These are phyloP conservation scores for Monilinia vaccinii-corymbosi DNA, from an alignment of 2,329 filamentous ascomycete genomes.

Conservation along the genomic window DNA sequence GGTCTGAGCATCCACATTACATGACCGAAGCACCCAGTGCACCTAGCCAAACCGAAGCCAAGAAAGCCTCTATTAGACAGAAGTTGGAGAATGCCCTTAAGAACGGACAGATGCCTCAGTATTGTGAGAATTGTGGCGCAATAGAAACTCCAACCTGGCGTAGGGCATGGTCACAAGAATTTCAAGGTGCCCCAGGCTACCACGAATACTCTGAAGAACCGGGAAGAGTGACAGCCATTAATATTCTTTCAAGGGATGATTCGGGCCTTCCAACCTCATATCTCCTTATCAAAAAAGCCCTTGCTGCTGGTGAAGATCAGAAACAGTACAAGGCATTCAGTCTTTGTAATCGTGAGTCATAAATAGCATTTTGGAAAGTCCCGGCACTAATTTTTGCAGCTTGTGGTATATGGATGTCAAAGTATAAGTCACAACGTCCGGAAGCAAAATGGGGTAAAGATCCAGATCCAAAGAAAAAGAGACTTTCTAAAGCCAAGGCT, in stretches of 20 bases:
- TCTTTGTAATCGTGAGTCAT: conserved; percentile 74
- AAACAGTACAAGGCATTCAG: conserved; percentile 60
- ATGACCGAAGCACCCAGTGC: conserved; percentile 28
- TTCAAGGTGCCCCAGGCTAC: conserved; percentile 59
- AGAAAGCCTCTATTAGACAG: conserved; percentile 35
- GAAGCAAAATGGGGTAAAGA: conserved; percentile 64
- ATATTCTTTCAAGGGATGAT: conserved; percentile 53
- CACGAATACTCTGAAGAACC: conserved; percentile 65
- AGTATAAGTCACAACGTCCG: conserved; percentile 77
- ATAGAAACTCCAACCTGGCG: conserved; percentile 97
- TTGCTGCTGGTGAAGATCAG: conserved; percentile 54
- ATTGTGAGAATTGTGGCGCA: conserved; percentile 85
- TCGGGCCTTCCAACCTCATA: conserved; percentile 56
- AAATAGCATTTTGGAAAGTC: not conserved
- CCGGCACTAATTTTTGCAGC: conserved; percentile 38
- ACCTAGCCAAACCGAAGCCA: conserved; percentile 15
- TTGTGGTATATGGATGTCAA: conserved; percentile 90
- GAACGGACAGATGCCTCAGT: conserved; percentile 79
- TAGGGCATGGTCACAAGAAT: conserved; percentile 76
- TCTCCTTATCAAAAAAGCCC: conserved; percentile 68
- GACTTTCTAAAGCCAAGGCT: conserved; percentile 28
- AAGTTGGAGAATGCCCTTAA: conserved; percentile 55
- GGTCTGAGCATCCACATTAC: conserved; percentile 37
- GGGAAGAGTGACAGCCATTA: conserved; percentile 65
- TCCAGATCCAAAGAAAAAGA: conserved; percentile 40